phyloP scores from a whole-genome alignment of 805 yeast species.

The Ogataea methanolica region DNA sequence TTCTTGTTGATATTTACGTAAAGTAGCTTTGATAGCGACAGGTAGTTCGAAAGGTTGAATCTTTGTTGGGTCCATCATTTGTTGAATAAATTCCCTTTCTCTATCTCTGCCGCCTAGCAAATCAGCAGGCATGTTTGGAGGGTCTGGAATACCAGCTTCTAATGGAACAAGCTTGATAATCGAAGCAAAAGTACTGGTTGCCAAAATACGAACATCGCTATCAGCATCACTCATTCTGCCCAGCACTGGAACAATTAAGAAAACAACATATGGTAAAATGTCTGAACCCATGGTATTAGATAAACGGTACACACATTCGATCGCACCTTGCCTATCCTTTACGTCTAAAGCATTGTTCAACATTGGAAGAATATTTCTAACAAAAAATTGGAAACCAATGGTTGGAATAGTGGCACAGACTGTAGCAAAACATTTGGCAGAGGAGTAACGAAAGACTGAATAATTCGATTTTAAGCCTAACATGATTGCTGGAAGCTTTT shows the following conservation, averaged over 20 bases:
- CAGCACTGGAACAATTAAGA: slow-evolving; percentile 89
- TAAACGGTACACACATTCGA: slow-evolving; percentile 85
- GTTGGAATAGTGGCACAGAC: slow-evolving; percentile 68
- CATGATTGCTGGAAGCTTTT: slow-evolving; percentile 47
- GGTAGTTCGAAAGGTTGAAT: slow-evolving; percentile 86
- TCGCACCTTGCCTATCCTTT: slow-evolving; percentile 84
- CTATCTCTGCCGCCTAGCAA: slow-evolving; percentile 84
- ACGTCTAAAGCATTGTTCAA: slow-evolving; percentile 69
- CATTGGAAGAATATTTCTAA: slow-evolving; percentile 75
- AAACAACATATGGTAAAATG: slow-evolving; percentile 90
- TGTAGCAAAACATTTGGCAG: slow-evolving; percentile 84
- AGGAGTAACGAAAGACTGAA: slow-evolving; percentile 83
- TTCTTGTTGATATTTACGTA: slow-evolving; percentile 94
- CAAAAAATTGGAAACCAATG: slow-evolving; percentile 69
- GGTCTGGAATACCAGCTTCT: slow-evolving; percentile 97
- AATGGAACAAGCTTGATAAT: slow-evolving; percentile 92
- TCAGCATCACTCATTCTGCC: slow-evolving; percentile 98
- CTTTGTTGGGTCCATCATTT: slow-evolving; percentile 96
- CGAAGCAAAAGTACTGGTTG: slow-evolving; percentile 95
- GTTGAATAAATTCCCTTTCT: slow-evolving; percentile 91
- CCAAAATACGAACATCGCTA: slow-evolving; percentile 78
- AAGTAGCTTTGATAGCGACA: slow-evolving; percentile 84
- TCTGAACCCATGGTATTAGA: slow-evolving; percentile 81
- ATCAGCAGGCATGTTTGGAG: slow-evolving; percentile 82
- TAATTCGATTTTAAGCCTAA: slow-evolving; percentile 58